phyloP scores from a whole-genome alignment of 768 basidiomycete species.

The Asterophora parasitica region DNA sequence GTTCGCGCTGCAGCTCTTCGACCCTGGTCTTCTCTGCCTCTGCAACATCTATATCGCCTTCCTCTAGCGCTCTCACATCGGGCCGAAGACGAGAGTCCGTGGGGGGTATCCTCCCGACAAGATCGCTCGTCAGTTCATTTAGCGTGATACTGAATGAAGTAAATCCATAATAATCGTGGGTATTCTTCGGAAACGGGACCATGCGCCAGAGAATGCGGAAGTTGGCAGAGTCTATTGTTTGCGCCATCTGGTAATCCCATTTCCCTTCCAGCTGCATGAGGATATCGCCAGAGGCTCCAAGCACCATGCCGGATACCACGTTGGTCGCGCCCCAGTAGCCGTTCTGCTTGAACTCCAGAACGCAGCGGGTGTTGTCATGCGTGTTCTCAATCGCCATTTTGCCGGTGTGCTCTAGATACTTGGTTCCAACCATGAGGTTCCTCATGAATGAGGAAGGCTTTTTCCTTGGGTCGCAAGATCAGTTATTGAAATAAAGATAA shows the following conservation, averaged over 20 bases:
- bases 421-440: constrained; percentile 86
- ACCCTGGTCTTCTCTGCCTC: constrained; percentile 68
- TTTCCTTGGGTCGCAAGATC: constrained; percentile 43
- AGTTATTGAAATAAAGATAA: background rate
- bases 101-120: constrained; percentile 59
- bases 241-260: constrained; percentile 83
- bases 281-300: constrained; percentile 47
- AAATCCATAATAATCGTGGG: constrained; percentile 76
- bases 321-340: constrained; percentile 83
- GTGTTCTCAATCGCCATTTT: constrained; percentile 71
- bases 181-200: constrained; percentile 65
- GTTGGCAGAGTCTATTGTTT: constrained; percentile 60
- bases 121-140: constrained; percentile 71
- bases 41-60: constrained; percentile 65
- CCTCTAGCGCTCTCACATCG: constrained; percentile 79
- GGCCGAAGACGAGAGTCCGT: constrained; percentile 82
- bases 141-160: constrained; percentile 74
- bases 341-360: constrained; percentile 81
- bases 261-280: constrained; percentile 75
- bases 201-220: constrained; percentile 78
- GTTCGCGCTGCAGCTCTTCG: constrained; percentile 73
- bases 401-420: constrained; percentile 84
- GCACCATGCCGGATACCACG: constrained; percentile 58
- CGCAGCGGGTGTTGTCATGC: constrained; percentile 49
- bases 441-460: constrained; percentile 87